Conservation (phyloP, 2,329 filamentous ascomycete genomes). For the Sclerotinia subarctica region DNA sequence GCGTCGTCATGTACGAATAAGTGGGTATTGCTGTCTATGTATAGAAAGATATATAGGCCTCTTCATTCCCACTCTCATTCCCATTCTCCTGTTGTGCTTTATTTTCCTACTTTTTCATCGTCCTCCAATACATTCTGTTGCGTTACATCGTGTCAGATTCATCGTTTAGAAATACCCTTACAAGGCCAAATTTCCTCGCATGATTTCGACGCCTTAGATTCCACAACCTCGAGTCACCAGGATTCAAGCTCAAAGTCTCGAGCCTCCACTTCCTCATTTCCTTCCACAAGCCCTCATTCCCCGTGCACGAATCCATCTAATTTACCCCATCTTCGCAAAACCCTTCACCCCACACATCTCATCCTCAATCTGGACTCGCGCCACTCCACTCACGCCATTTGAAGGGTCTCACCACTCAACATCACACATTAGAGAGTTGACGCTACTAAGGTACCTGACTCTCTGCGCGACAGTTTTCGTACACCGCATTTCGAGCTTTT, state of each 20-base stretch:
- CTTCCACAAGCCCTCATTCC: background rate
- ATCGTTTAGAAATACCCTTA: constrained; percentile 8
- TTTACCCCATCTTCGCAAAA: constrained; percentile 5
- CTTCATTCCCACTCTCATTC: background rate
- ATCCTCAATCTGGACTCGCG: constrained; percentile 7
- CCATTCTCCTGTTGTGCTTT: background rate
- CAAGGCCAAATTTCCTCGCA: constrained; percentile 1
- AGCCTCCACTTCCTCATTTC: background rate
- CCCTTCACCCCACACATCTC: background rate
- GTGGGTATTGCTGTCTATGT: background rate
- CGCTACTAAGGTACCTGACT: constrained; percentile 5
- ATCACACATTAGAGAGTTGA: background rate
- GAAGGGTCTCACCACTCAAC: constrained; percentile 3
- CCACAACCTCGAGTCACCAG: background rate
- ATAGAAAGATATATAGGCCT: background rate
- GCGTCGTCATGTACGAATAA: background rate
- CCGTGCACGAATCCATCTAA: background rate
- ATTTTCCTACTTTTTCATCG: background rate
- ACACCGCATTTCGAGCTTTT: background rate
- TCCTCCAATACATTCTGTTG: background rate
- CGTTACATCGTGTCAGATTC: background rate
- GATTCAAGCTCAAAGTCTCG: constrained; percentile 11
- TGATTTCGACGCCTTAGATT: background rate
- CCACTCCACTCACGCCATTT: background rate
- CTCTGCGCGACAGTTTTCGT: constrained; percentile 7